phyloP scores from a whole-genome alignment of 768 basidiomycete genomes.

The Trametes elegans region DNA sequence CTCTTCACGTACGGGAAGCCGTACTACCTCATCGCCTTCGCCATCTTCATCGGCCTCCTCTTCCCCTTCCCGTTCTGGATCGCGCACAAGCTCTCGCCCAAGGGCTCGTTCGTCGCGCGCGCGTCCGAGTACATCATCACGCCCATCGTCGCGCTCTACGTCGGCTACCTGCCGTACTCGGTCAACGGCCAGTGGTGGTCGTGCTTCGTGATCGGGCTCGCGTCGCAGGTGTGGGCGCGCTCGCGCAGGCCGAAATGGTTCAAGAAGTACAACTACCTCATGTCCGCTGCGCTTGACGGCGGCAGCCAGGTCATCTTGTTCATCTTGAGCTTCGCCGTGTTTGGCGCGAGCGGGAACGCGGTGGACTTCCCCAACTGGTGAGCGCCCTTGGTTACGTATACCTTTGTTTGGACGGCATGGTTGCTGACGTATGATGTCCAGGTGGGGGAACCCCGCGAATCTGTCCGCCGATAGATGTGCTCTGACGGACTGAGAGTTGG shows the following conservation, averaged over 20 bases:
- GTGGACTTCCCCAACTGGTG: conserved; percentile 49
- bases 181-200: conserved; percentile 58
- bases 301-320: conserved; percentile 49
- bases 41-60: conserved; percentile 50
- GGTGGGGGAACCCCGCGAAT: conserved; percentile 39
- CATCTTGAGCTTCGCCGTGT: conserved; percentile 41
- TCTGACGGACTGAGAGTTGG: neutral
- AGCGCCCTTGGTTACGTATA: conserved; percentile 13
- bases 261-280: conserved; percentile 48
- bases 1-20: conserved; percentile 49
- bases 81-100: conserved; percentile 37
- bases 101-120: conserved; percentile 32
- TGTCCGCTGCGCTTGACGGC: conserved; percentile 49
- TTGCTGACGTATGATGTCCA: neutral
- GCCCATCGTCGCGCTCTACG: conserved; percentile 41
- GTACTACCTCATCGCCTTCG: conserved; percentile 47
- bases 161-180: conserved; percentile 44
- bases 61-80: conserved; percentile 51
- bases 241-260: conserved; percentile 44
- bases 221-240: conserved; percentile 49
- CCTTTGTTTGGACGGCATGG: neutral
- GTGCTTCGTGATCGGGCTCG: conserved; percentile 48
- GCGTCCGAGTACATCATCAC: conserved; percentile 44
- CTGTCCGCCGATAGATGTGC: conserved; percentile 39
- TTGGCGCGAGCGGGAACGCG: conserved; percentile 42